Base-by-base conservation (phyloP, 75 land plant species). In the Pinus tabuliformis region DNA sequence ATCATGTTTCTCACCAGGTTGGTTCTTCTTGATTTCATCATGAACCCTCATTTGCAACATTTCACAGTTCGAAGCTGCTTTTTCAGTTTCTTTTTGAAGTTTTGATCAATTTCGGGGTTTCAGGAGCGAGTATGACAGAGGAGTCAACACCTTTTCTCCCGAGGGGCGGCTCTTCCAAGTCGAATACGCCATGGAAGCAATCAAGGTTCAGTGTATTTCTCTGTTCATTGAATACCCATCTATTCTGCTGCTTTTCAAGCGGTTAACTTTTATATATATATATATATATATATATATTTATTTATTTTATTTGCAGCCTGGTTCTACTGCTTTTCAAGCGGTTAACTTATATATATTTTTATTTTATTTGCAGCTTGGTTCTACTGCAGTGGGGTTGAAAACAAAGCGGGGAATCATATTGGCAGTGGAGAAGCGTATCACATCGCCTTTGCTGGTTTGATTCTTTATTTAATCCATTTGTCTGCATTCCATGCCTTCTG, bases 121-220 rank as follows among this genome's bases (percentile, higher is more conserved):
- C 11, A 94, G 97, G 89, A 94, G 95, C 76, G 97, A 94, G 87
- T 94, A 94, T 80, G 97, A 94, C 72, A 78, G 95, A 75, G 97
- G 97, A 12, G 97, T 94, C 62, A 94, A 94, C 77, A 94, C 97
- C 15, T 94, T 94, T 80, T 94, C 95, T 49, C 97, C 97, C 11
- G 97, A 94, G 75, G 97, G 97, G 0, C 65, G 97, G 36, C 78
- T 94, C 71, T 94, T 94, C 77, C 97, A 94, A 73, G 97, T 94
- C 22, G 97, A 94, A 61, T 94, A 94, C 74, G 97, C 97, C 20
- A 94, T 94, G 72, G 97, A 94, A 63, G 97, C 97, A n/a, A 94
- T 94, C 74, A 94, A 94, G 95, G 97, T 92, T 21, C 62, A 60
- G 36, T 37, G 14, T 20, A 33, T 18, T 57, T 3, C 57, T 52